A percentile compares a stretch with the other conserved stretches of the same genome.
These are phyloP conservation scores for Vanrija pseudolonga DNA, from an alignment of 1,284 basidiomycete genomes.

Conservation along the genomic window DNA sequence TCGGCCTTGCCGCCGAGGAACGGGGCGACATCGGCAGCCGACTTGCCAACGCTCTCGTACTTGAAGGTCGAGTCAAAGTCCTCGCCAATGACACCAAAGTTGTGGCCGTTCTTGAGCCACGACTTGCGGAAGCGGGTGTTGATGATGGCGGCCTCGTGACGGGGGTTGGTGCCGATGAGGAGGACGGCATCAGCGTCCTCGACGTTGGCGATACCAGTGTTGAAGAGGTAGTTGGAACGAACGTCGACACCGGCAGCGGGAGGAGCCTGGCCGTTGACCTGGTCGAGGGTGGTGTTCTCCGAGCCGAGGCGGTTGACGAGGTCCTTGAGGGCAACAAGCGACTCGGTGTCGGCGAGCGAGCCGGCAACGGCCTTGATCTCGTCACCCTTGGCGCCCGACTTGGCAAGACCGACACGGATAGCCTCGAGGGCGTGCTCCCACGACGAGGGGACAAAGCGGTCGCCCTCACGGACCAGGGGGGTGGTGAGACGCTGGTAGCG, in stretches of 20 bases:
- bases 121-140: slow-evolving; percentile 96
- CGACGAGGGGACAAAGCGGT: slow-evolving; percentile 83
- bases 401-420: slow-evolving; percentile 71
- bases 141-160: slow-evolving; percentile 95
- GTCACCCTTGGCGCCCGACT: slow-evolving; percentile 82
- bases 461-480: slow-evolving; percentile 85
- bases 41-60: slow-evolving; percentile 83
- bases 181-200: slow-evolving; percentile 91
- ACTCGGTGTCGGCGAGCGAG: slow-evolving; percentile 88
- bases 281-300: slow-evolving; percentile 86
- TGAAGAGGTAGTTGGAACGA: slow-evolving; percentile 96
- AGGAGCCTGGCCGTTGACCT: slow-evolving; percentile 61
- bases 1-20: slow-evolving; percentile 69
- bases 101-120: slow-evolving; percentile 79
- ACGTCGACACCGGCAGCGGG: slow-evolving; percentile 83
- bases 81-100: slow-evolving; percentile 88
- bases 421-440: slow-evolving; percentile 90
- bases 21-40: slow-evolving; percentile 71
- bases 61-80: slow-evolving; percentile 88
- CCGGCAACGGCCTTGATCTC: slow-evolving; percentile 96
- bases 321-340: slow-evolving; percentile 91
- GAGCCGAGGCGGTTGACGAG: slow-evolving; percentile 90
- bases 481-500: slow-evolving; percentile 92
- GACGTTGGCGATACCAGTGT: slow-evolving; percentile 85
- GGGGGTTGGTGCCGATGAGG: slow-evolving; percentile 92